Conservation (phyloP, 768 basidiomycete species). For the Pulveroboletus sp. region DNA sequence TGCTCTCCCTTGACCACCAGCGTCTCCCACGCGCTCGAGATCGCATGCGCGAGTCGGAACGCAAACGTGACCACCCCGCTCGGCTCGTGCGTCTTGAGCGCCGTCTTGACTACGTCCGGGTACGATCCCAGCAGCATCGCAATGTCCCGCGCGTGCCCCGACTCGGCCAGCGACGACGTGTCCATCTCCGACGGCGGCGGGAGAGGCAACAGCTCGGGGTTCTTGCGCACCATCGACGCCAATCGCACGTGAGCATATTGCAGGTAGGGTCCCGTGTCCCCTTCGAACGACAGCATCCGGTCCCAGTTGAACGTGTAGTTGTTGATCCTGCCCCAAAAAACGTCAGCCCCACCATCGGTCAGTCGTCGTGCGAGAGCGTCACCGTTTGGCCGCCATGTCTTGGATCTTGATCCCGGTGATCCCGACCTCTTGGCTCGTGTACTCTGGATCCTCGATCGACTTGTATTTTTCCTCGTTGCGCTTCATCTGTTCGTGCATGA, state of each 20-base stretch:
- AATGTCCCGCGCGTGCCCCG: constrained; percentile 76
- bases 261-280: constrained; percentile 92
- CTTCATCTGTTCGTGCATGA: constrained; percentile 97
- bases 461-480: constrained; percentile 92
- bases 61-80: constrained; percentile 88
- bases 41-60: constrained; percentile 82
- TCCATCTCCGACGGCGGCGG: constrained; percentile 67
- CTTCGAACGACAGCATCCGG: constrained; percentile 92
- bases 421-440: constrained; percentile 76
- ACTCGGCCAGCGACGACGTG: constrained; percentile 60
- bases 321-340: constrained; percentile 60
- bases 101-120: constrained; percentile 86
- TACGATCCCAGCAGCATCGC: constrained; percentile 83
- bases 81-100: constrained; percentile 82
- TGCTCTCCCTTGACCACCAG: constrained; percentile 81
- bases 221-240: constrained; percentile 86
- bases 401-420: constrained; percentile 97
- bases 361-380: constrained; percentile 17
- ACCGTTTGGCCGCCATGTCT: constrained; percentile 94
- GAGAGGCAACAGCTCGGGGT: constrained; percentile 79
- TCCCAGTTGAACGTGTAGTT: constrained; percentile 96
- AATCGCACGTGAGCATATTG: constrained; percentile 96
- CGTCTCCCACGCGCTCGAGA: constrained; percentile 89
- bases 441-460: constrained; percentile 82
- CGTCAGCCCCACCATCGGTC: neutral